phyloP scores from a whole-genome alignment of 2,329 filamentous ascomycete species.

The Colletotrichum eremochloae region DNA sequence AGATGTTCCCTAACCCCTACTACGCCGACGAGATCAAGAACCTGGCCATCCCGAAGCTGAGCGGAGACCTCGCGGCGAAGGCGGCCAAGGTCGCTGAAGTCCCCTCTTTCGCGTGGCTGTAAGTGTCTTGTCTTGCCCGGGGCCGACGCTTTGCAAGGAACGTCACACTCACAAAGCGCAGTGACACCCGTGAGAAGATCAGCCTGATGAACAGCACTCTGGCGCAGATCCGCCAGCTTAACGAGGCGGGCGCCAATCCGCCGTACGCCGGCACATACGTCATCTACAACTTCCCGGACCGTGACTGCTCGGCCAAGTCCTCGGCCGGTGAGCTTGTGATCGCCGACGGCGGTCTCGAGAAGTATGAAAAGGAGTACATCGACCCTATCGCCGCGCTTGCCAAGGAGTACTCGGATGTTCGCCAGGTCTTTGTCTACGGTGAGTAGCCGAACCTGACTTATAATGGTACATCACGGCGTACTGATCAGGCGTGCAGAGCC shows the following conservation, averaged over 20 bases:
- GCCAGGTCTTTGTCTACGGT: slow-evolving; percentile 40
- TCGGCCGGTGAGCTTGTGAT: slow-evolving; percentile 53
- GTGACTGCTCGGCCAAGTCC: slow-evolving; percentile 54
- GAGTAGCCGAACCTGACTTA: slow-evolving; percentile 29
- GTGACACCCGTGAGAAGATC: slow-evolving; percentile 52
- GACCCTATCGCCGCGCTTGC: slow-evolving; percentile 45
- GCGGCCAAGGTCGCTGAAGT: slow-evolving; percentile 49
- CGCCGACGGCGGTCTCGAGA: slow-evolving; percentile 48
- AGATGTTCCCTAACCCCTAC: slow-evolving; percentile 54
- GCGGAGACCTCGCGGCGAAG: slow-evolving; percentile 58
- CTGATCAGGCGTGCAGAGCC: slow-evolving; percentile 9
- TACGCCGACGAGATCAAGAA: slow-evolving; percentile 55
- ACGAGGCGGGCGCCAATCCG: slow-evolving; percentile 41
- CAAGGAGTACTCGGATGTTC: slow-evolving; percentile 38
- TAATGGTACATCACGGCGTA: neutral
- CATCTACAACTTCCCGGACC: slow-evolving; percentile 55
- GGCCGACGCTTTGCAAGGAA: neutral
- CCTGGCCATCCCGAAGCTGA: slow-evolving; percentile 66
- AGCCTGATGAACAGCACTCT: slow-evolving; percentile 49
- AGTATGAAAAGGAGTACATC: slow-evolving; percentile 52
- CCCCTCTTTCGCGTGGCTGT: slow-evolving; percentile 51
- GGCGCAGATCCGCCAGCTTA: slow-evolving; percentile 45
- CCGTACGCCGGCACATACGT: slow-evolving; percentile 50
- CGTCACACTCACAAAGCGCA: slow-evolving; percentile 23
- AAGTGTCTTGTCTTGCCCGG: slow-evolving; percentile 20